These are phyloP conservation scores for Candida albicans DNA, from an alignment of 1,139 yeast genomes.

Conservation along the genomic window DNA sequence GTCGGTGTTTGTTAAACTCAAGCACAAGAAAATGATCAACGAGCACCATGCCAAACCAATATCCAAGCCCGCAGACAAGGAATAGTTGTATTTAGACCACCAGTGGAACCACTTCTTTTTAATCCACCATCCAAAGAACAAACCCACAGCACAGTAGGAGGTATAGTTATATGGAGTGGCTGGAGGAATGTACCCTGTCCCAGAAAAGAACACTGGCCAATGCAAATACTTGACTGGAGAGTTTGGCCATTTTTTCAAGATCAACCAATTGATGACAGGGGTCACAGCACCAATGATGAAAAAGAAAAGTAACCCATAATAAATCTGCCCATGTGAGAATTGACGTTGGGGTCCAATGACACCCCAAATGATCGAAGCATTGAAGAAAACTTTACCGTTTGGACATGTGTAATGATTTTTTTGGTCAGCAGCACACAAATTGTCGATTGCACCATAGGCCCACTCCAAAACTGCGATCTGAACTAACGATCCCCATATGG, in stretches of 20 bases:
- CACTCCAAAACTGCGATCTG: slow-evolving; percentile 48
- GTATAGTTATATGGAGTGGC: slow-evolving; percentile 47
- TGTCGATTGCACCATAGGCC: slow-evolving; percentile 43
- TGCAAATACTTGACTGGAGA: slow-evolving; percentile 45
- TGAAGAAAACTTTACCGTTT: slow-evolving; percentile 44
- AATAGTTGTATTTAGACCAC: slow-evolving; percentile 46
- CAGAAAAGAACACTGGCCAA: slow-evolving; percentile 51
- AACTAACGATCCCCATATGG: slow-evolving; percentile 46
- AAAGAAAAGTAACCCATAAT: slow-evolving; percentile 41
- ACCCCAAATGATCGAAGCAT: slow-evolving; percentile 51
- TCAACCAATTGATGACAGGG: slow-evolving; percentile 33
- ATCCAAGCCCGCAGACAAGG: slow-evolving; percentile 46
- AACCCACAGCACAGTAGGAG: slow-evolving; percentile 38
- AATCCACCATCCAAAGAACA: slow-evolving; percentile 29
- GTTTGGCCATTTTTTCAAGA: slow-evolving; percentile 42
- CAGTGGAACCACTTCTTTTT: slow-evolving; percentile 43
- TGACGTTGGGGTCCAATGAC: slow-evolving; percentile 43
- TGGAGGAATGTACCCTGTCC: slow-evolving; percentile 49
- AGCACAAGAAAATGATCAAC: slow-evolving; percentile 40
- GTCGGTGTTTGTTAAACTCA: slow-evolving; percentile 25
- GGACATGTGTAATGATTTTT: slow-evolving; percentile 43
- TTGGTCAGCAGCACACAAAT: slow-evolving; percentile 50
- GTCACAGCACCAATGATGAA: slow-evolving; percentile 39
- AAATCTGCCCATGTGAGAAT: slow-evolving; percentile 40
- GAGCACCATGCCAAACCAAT: slow-evolving; percentile 45